Conservation (phyloP, 495 filamentous ascomycete genomes). For the Tuber melanosporum region DNA sequence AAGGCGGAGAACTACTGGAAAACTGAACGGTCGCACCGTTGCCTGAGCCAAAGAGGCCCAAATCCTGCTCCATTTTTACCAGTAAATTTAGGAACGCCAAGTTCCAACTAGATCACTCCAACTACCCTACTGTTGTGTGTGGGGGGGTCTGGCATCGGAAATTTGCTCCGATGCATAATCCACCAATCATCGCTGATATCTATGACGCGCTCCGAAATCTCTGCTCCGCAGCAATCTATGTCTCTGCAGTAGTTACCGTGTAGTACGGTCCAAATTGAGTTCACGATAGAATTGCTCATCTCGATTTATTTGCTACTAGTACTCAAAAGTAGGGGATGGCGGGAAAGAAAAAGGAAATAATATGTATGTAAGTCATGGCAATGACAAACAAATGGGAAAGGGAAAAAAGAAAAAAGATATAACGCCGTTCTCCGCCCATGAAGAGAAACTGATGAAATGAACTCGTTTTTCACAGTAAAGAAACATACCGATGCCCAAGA, state of each 20-base stretch:
- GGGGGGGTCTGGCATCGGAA: background rate
- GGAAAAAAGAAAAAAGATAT: slow-evolving; percentile 6
- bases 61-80: too few species aligned
- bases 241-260: background rate
- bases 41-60: too few species aligned
- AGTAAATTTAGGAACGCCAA: background rate
- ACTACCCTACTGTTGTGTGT: background rate
- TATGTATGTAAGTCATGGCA: background rate
- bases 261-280: background rate
- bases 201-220: background rate
- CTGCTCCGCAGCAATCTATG: too few species aligned
- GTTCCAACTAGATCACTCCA: background rate
- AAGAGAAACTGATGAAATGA: slow-evolving; percentile 11
- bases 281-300: background rate
- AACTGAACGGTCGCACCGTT: too few species aligned
- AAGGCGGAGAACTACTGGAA: too few species aligned
- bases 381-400: background rate
- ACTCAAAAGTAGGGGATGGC: background rate
- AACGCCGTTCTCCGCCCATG: slow-evolving; percentile 13
- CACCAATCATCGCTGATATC: background rate
- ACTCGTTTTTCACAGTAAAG: slow-evolving; percentile 10
- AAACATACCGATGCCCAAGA: background rate
- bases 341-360: background rate
- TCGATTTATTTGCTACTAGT: background rate
- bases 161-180: background rate